Conservation (phyloP, 352 stramenopile genomes). For the Phytophthora hibernalis region DNA sequence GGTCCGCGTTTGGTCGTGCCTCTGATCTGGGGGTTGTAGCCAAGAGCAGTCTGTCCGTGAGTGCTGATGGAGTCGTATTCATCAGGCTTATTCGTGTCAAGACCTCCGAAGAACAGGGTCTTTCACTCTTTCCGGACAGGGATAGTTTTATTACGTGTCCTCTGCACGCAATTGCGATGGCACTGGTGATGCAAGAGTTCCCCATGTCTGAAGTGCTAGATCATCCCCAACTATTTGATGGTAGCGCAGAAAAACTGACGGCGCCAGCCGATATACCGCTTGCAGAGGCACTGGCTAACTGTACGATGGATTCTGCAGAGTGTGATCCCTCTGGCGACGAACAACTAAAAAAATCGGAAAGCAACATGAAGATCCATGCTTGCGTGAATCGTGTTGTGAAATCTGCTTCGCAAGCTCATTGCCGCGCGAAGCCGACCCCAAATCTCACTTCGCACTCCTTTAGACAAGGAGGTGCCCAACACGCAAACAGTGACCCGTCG, state of each 20-base stretch:
- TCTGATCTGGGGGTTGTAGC: neutral
- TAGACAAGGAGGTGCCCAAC: slow-evolving; percentile 1
- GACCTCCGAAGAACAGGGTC: slow-evolving; percentile 3
- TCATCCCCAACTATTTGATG: slow-evolving; percentile 1
- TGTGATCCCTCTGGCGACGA: neutral
- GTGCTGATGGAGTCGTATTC: slow-evolving; percentile 13
- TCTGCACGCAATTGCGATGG: slow-evolving; percentile 11
- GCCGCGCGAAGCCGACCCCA: neutral
- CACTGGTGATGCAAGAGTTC: slow-evolving; percentile 9
- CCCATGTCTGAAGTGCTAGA: neutral
- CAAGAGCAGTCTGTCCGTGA: neutral
- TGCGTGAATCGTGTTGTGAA: slow-evolving; percentile 11
- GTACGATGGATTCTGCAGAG: neutral
- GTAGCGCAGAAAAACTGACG: neutral
- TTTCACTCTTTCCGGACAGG: slow-evolving; percentile 14
- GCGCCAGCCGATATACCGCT: slow-evolving; percentile 1
- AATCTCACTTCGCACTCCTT: slow-evolving; percentile 7
- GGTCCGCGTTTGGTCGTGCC: slow-evolving; percentile 20
- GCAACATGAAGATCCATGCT: slow-evolving; percentile 3
- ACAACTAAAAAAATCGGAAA: neutral
- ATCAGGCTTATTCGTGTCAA: slow-evolving; percentile 13
- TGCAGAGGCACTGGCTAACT: neutral
- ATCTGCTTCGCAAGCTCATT: slow-evolving; percentile 2
- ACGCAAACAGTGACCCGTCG: slow-evolving; percentile 1
- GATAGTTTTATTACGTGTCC: slow-evolving; percentile 12